Evolutionary conservation across 306 rosid species (phyloP).

Genomic region (Datisca glomerata): DNA sequence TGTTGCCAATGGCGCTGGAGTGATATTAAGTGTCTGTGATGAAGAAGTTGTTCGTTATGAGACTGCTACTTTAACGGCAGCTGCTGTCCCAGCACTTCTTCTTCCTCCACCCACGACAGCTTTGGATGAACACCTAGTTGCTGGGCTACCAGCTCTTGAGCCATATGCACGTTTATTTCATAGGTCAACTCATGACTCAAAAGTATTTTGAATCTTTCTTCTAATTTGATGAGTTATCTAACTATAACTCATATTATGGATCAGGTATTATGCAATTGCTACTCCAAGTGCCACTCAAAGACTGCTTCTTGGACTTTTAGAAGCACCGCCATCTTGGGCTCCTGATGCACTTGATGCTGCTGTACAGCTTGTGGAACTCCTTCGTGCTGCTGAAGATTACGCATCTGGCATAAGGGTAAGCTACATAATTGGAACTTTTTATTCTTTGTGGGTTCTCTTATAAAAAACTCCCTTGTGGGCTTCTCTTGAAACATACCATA

Average conservation of each 20-base stretch:
- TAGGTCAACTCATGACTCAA: conserved; percentile 33
- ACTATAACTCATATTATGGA: too few species aligned
- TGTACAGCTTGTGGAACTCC: conserved; percentile 96
- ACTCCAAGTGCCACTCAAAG: conserved; percentile 99
- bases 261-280: conserved; percentile 96
- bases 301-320: conserved; percentile 94
- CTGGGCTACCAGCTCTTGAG: conserved; percentile 97
- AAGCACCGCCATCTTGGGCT: conserved; percentile 99
- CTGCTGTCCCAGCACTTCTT: conserved; percentile 89
- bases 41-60: conserved; percentile 96
- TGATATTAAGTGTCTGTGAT: conserved; percentile 91
- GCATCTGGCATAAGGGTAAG: conserved; percentile 96
- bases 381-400: conserved; percentile 99
- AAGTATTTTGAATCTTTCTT: neutral
- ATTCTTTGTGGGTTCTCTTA: too few species aligned
- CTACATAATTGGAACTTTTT: conserved; percentile 17
- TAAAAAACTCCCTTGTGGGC: too few species aligned
- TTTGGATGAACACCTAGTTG: conserved; percentile 93
- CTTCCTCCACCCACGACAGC: conserved; percentile 99
- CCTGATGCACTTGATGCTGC: conserved; percentile 99
- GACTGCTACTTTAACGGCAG: conserved; percentile 93
- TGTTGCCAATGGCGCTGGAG: conserved; percentile 99
- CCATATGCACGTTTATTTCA: conserved; percentile 97
- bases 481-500: too few species aligned
- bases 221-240: too few species aligned